Conservation (phyloP, 202 grass and related monocot species). For the Musa balbisiana region DNA sequence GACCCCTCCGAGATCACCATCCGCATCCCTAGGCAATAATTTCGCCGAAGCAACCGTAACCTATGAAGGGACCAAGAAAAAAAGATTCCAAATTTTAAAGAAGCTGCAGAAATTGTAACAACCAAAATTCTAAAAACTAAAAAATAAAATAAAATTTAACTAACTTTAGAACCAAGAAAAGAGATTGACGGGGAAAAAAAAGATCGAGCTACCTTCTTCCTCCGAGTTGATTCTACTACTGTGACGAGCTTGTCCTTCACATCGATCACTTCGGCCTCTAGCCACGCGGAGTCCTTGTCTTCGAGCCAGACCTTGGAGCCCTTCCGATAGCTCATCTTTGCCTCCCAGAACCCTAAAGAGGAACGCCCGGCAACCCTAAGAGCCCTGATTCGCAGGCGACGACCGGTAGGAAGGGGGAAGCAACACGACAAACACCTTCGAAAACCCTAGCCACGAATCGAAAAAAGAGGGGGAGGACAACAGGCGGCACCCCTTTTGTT, state of each 20-base stretch:
- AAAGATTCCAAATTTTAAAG: not conserved
- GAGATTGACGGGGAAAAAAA: not conserved
- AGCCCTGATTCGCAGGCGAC: not conserved
- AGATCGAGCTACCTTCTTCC: constrained; percentile 54
- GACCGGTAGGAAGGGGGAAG: not conserved
- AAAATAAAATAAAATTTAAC: not conserved
- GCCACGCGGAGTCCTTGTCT: constrained; percentile 80
- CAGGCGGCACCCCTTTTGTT: not conserved
- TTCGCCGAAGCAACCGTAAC: constrained; percentile 46
- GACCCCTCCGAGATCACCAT: constrained; percentile 86
- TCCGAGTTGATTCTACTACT: constrained; percentile 49
- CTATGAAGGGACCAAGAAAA: constrained; percentile 25
- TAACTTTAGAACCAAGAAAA: constrained; percentile 35
- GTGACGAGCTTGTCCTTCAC: constrained; percentile 38
- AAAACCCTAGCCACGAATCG: constrained; percentile 19
- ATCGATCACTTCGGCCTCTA: constrained; percentile 77
- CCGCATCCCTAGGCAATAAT: constrained; percentile 73
- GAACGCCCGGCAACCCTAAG: constrained; percentile 5
- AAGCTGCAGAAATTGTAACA: constrained; percentile 12
- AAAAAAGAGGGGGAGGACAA: not conserved
- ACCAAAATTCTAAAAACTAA: too few relatives aligned
- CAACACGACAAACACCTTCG: not conserved
- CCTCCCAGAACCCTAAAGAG: not conserved
- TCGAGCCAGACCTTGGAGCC: constrained; percentile 87
- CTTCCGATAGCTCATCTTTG: constrained; percentile 80